Base-by-base conservation (phyloP, 1,284 basidiomycete genomes). In the Rhodotorula sp. region DNA sequence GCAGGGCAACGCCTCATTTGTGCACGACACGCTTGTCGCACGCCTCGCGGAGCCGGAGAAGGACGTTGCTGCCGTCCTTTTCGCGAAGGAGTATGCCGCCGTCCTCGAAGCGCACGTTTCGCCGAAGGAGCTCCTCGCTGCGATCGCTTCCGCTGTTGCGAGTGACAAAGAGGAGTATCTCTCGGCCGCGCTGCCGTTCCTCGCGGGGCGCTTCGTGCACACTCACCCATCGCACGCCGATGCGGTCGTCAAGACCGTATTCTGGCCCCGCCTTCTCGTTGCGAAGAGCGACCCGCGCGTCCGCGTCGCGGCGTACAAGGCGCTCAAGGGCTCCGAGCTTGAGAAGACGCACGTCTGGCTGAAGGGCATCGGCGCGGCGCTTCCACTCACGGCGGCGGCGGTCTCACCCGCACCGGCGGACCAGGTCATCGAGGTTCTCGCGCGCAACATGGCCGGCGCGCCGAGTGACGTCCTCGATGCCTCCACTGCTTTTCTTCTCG, bases 231-330 rank as follows among this genome's bases (percentile, higher is more conserved):
- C 82, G 0, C 69, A 82, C 0, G 77, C 82, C 21, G 80, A 84
- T 37, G 80, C 84, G 8, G 81, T 90, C 17, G 88, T 92, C 74
- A 83, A 88, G 76, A 80, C 82, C 32, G 80, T 90, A 3, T 81
- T 94, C 60, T 90, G 92, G 79, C 90, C 90, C 0, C 87, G 88
- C 76, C 81, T 95, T 29, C 81, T 95, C 22, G 88, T 87, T 72
- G 89, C 89, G 9, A 91, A 90, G 78, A 82, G 88, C 8, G 65
- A 60, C 10, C 39, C 37, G 12, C 57, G 64, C 25, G 12, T 36
- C 9, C 50, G 46, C 51, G 9, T 67, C 61, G 63, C 59, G 0
- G 57, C 41, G 6, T 64, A 19, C 37, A 25, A 51, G 3, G 64
- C 71, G 2, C 65, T 73, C 34, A 37, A 54, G 27, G 72, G 69